phyloP scores from a whole-genome alignment of 2,329 filamentous ascomycete species.

The Akanthomyces uredinophilus region DNA sequence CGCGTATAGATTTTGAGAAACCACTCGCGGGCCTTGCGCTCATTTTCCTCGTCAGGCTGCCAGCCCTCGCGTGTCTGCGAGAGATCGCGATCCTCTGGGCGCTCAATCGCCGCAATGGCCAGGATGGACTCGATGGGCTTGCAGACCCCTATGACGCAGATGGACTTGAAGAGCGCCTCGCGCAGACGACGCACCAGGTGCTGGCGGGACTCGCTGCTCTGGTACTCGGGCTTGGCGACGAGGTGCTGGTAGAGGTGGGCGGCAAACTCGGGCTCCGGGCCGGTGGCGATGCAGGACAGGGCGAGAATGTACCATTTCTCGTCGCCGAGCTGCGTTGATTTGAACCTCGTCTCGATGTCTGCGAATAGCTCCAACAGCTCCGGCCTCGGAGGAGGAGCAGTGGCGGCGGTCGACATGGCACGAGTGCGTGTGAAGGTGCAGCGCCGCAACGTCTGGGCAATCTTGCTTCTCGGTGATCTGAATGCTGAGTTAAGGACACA shows the following conservation, averaged over 20 bases:
- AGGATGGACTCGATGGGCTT: conserved; percentile 58
- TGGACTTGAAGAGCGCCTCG: conserved; percentile 55
- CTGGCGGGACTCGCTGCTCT: conserved; percentile 39
- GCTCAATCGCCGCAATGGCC: conserved; percentile 46
- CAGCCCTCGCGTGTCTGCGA: conserved; percentile 50
- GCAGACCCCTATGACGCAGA: conserved; percentile 55
- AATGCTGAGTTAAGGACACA: neutral
- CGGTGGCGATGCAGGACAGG: conserved; percentile 16
- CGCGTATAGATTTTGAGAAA: conserved; percentile 51
- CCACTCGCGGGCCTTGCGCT: conserved; percentile 49
- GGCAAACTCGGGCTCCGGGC: conserved; percentile 38
- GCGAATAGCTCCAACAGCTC: conserved; percentile 5
- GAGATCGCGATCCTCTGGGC: conserved; percentile 52
- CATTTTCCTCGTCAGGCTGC: conserved; percentile 52
- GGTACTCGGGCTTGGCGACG: conserved; percentile 41
- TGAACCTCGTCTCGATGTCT: conserved; percentile 9
- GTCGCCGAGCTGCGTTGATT: neutral
- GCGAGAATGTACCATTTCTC: conserved; percentile 18
- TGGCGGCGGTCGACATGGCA: neutral
- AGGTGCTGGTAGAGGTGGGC: conserved; percentile 53
- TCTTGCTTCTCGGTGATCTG: neutral
- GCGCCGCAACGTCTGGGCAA: neutral
- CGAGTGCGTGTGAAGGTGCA: neutral
- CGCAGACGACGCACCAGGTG: conserved; percentile 46
- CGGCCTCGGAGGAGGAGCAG: neutral